Conservation (phyloP, 805 yeast species). For the Candida andamanensis region DNA sequence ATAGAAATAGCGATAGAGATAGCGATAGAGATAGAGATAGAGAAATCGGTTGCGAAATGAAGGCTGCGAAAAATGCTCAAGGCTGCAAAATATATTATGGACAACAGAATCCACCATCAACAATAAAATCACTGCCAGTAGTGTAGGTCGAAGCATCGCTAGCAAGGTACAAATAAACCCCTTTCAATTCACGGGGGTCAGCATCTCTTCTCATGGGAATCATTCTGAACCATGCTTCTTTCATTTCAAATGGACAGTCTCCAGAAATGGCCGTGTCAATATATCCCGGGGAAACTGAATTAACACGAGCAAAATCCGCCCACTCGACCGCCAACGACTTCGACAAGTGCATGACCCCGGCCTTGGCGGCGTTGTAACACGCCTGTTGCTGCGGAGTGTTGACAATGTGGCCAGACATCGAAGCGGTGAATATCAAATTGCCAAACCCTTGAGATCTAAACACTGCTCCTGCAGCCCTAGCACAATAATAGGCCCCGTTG, state of each 20-base stretch:
- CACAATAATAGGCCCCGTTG: conserved; percentile 75
- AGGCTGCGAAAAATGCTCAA: neutral
- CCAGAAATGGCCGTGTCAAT: conserved; percentile 61
- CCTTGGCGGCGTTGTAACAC: conserved; percentile 81
- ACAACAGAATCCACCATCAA: conserved; percentile 73
- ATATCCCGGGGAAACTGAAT: conserved; percentile 83
- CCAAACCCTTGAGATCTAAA: conserved; percentile 72
- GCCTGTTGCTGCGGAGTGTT: conserved; percentile 85
- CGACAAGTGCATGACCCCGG: conserved; percentile 70
- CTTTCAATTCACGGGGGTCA: conserved; percentile 67
- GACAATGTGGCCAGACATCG: conserved; percentile 84
- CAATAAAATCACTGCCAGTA: conserved; percentile 72
- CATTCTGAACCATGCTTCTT: conserved; percentile 34
- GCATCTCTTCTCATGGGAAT: conserved; percentile 75
- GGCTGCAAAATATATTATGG: conserved; percentile 3
- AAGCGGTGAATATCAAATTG: conserved; percentile 76
- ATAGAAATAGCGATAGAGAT: too few species aligned
- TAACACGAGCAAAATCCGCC: conserved; percentile 74
- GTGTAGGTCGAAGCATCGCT: conserved; percentile 76
- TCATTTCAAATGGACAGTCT: conserved; percentile 30
- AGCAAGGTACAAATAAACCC: conserved; percentile 74
- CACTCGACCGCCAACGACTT: conserved; percentile 85
- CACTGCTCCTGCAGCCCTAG: conserved; percentile 65
- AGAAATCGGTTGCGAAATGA: too few species aligned
- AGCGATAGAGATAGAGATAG: too few species aligned